These are phyloP conservation scores for Aegilops tauschii DNA, from an alignment of 176 grass and related monocot species.

Conservation along the genomic window DNA sequence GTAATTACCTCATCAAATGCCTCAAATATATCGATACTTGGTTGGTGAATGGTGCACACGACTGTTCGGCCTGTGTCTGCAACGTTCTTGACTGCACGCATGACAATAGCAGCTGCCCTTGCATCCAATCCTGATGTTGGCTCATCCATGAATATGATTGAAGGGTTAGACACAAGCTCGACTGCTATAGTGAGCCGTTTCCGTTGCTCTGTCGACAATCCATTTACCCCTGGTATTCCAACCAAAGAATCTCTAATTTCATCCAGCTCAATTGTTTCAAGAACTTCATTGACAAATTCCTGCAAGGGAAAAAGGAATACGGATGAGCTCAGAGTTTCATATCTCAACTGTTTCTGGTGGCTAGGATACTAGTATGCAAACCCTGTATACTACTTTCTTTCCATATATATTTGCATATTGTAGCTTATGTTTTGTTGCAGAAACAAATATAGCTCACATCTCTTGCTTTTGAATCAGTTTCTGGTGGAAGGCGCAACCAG, in stretches of 20 bases:
- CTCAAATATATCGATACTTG: slow-evolving; percentile 78
- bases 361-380: not conserved
- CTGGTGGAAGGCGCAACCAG: slow-evolving; percentile 58
- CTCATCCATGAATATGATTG: slow-evolving; percentile 81
- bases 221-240: slow-evolving; percentile 50
- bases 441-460: slow-evolving; percentile 43
- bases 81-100: slow-evolving; percentile 77
- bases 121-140: slow-evolving; percentile 76
- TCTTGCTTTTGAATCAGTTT: slow-evolving; percentile 54
- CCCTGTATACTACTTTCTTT: not conserved
- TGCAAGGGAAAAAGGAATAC: slow-evolving; percentile 8
- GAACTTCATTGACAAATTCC: slow-evolving; percentile 74
- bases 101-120: slow-evolving; percentile 65
- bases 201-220: slow-evolving; percentile 65
- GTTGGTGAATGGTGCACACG: slow-evolving; percentile 84
- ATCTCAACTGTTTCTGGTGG: not conserved
- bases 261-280: slow-evolving; percentile 79
- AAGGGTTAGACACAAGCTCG: slow-evolving; percentile 79
- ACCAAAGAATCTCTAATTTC: slow-evolving; percentile 66
- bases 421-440: not conserved
- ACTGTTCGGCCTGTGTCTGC: slow-evolving; percentile 65
- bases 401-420: not conserved
- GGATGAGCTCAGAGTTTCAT: not conserved
- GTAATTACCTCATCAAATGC: slow-evolving; percentile 69
- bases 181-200: slow-evolving; percentile 69